Conservation (phyloP, 768 basidiomycete species). For the Tulasnella sp. region DNA sequence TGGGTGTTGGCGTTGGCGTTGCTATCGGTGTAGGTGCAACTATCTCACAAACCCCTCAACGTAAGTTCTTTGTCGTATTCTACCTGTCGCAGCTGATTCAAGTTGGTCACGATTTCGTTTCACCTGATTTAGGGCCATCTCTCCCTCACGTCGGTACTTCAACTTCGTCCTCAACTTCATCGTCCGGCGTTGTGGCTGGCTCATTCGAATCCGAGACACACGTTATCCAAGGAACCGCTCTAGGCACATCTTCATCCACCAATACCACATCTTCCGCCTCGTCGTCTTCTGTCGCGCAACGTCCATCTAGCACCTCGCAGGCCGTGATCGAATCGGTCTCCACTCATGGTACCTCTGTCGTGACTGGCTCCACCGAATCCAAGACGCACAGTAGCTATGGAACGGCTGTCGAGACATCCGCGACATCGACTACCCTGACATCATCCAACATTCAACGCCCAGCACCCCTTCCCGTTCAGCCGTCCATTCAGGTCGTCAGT, state of each 20-base stretch:
- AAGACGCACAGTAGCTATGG: too few relatives aligned
- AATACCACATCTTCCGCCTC: neutral
- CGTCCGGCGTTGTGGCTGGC: neutral
- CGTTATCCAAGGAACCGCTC: neutral
- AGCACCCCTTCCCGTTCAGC: too few relatives aligned
- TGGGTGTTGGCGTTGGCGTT: neutral
- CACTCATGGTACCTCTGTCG: too few relatives aligned
- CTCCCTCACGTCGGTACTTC: neutral
- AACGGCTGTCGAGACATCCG: too few relatives aligned
- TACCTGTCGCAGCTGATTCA: neutral
- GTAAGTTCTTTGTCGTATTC: neutral
- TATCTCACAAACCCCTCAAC: neutral
- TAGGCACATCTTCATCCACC: neutral
- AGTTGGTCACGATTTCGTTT: neutral
- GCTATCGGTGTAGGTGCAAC: neutral
- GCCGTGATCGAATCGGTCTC: too few relatives aligned
- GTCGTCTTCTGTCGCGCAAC: neutral
- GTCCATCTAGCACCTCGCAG: neutral
- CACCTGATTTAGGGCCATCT: neutral
- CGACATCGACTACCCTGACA: too few relatives aligned
- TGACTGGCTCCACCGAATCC: too few relatives aligned
- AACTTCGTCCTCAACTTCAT: neutral
- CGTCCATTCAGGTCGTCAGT: too few relatives aligned
- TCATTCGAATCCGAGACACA: neutral
- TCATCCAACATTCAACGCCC: too few relatives aligned